Conservation (phyloP, 768 basidiomycete species). For the Suillus weaverae region DNA sequence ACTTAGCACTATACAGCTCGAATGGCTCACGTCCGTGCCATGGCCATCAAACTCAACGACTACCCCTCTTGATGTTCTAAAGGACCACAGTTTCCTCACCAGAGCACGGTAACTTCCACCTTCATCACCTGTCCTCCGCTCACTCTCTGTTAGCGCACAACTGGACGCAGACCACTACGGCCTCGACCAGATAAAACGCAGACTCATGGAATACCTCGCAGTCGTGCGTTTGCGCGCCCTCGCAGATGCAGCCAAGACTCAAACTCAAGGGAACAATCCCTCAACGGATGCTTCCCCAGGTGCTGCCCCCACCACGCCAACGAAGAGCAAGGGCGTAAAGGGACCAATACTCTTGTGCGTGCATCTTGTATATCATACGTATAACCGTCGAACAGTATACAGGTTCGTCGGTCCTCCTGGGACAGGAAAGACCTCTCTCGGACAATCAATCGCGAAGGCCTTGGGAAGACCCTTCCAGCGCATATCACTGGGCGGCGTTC, state of each 20-base stretch:
- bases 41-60: conserved; percentile 56
- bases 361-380: background rate
- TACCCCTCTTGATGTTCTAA: conserved; percentile 38
- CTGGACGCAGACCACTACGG: conserved; percentile 92
- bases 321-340: conserved; percentile 49
- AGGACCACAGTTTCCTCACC: conserved; percentile 59
- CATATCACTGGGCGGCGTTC: conserved; percentile 88
- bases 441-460: conserved; percentile 83
- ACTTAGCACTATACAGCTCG: conserved; percentile 52
- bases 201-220: conserved; percentile 89
- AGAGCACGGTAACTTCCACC: conserved; percentile 51
- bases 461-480: conserved; percentile 86
- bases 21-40: conserved; percentile 85
- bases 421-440: conserved; percentile 89
- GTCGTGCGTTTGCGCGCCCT: conserved; percentile 64
- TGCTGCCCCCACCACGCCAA: background rate
- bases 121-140: background rate
- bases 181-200: conserved; percentile 87
- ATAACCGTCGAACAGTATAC: conserved; percentile 6
- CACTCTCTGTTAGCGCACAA: conserved; percentile 41
- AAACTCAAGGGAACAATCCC: background rate
- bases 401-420: conserved; percentile 91
- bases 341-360: conserved; percentile 71
- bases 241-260: conserved; percentile 17
- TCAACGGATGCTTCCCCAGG: conserved; percentile 10